Evolutionary conservation across 371 early-diverging fungal genomes (phyloP), one percentile per base, ranked within the genome.

Genomic region (Mucor indicus): DNA sequence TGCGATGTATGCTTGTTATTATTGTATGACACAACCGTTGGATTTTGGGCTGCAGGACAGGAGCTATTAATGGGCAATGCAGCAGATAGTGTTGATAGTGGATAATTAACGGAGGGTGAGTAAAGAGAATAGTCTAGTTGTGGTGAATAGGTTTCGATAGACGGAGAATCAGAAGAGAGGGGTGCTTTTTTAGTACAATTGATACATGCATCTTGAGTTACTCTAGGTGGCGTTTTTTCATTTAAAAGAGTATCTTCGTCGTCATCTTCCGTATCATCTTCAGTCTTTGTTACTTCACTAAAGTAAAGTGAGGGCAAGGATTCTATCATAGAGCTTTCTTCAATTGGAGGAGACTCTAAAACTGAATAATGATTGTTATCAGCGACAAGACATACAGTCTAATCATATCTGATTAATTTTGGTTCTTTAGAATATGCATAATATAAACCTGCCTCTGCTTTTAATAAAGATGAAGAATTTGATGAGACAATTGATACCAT

Each of bases 91-190:
- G 41, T n/a, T 41, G 41, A 11, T 41, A 25, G 8, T 17, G 41
- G 27, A 27, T 41, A 41, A 16, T 10, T 41, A 41, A 38, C 12
- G 9, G 38, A 31, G 17, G 50, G 49, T 31, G 47, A 40, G 16
- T 42, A 37, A 15, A 52, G 38, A 15, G 33, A 43, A 0, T 48
- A 20, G 37, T 48, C 38, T 11, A 55, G 20, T 32, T 55, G 55
- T 11, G 55, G 55, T 4, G 38, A 48, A 25, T 55, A 55, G 0
- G 55, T 48, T 25, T 55, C 37, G 9, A 54, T 42, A 22, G 36
- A n/a, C n/a, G 38, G 41, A 24, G 38, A 37, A 51, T 29, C 15
- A 33, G 21, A 13, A 24, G 45, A 35, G 9, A 15, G 17, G 41
- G 32, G 13, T 20, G 27, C 6, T 32, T 32, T 5, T n/a, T 15